phyloP scores from a whole-genome alignment of 371 early-diverging fungal species.

The Rhizomucor miehei region DNA sequence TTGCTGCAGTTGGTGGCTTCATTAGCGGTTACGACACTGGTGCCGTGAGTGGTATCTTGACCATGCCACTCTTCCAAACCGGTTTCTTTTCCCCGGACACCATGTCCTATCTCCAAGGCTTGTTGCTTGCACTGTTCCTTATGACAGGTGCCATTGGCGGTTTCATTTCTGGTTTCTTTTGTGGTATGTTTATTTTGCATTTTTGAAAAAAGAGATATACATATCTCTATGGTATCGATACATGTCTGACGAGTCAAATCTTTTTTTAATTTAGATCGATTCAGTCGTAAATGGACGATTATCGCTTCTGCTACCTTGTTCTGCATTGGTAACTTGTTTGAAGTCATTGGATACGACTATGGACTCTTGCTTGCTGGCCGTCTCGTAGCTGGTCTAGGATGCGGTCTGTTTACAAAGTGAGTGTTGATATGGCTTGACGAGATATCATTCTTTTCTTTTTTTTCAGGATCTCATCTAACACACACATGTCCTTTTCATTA shows the following conservation, averaged over 20 bases:
- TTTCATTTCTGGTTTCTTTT: slow-evolving; percentile 36
- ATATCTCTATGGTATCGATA: too few species aligned
- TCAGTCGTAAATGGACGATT: slow-evolving; percentile 41
- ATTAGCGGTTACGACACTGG: slow-evolving; percentile 45
- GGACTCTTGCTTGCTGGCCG: slow-evolving; percentile 40
- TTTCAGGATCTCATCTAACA: too few species aligned
- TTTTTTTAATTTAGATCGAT: slow-evolving; percentile 39
- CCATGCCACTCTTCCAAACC: slow-evolving; percentile 13
- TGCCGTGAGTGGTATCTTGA: slow-evolving; percentile 23
- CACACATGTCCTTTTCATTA: too few species aligned
- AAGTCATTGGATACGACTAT: slow-evolving; percentile 41
- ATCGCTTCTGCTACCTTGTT: slow-evolving; percentile 33
- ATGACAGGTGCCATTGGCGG: slow-evolving; percentile 47
- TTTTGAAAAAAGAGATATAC: too few species aligned
- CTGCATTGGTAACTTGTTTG: slow-evolving; percentile 42
- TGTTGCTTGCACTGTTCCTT: slow-evolving; percentile 37
- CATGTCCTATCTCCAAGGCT: slow-evolving; percentile 17
- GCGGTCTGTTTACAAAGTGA: slow-evolving; percentile 37
- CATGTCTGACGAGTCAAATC: too few species aligned
- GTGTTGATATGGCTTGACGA: slow-evolving; percentile 1
- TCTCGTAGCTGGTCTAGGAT: slow-evolving; percentile 40
- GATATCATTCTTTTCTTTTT: slow-evolving; percentile 4
- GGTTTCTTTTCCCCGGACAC: slow-evolving; percentile 20
- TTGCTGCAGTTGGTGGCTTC: slow-evolving; percentile 30
- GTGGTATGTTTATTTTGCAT: slow-evolving; percentile 25